Conservation (phyloP, 345 rosid species). For the Heritiera fomes region DNA sequence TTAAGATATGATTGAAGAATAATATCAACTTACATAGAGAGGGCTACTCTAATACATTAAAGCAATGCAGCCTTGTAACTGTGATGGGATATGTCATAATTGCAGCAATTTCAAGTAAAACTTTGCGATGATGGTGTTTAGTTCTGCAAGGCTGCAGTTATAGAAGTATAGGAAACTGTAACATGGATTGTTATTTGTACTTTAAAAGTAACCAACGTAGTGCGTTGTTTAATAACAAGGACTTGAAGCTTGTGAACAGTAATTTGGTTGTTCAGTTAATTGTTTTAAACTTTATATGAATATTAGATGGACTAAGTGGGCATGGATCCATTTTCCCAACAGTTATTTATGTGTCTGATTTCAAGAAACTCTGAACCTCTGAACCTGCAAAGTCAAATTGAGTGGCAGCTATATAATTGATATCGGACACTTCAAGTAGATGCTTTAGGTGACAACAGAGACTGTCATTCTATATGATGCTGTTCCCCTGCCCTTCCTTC, state of each 20-base stretch:
- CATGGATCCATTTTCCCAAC: not conserved
- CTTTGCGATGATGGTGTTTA: not conserved
- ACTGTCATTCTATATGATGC: not conserved
- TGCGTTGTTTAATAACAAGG: not conserved
- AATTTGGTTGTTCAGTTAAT: not conserved
- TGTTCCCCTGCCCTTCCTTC: not conserved
- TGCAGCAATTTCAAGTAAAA: conserved; percentile 8
- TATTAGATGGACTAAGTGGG: not conserved
- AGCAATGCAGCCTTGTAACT: not conserved
- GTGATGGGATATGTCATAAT: not conserved
- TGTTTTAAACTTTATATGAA: not conserved
- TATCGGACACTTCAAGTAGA: no score
- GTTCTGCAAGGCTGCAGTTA: not conserved
- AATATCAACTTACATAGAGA: not conserved
- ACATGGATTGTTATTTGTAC: not conserved
- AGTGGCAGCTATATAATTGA: not conserved
- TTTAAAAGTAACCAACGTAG: not conserved
- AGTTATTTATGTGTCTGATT: not conserved
- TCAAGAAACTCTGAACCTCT: not conserved
- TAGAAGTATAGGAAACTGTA: not conserved
- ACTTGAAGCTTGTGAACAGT: not conserved
- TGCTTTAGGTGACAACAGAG: not conserved
- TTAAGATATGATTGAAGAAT: not conserved
- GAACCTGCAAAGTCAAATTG: not conserved
- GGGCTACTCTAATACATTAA: not conserved